Percentiles rank a stretch among this genome's conserved stretches.
phyloP scores from a whole-genome alignment of 305 asterid species.

The Lippia alba region DNA sequence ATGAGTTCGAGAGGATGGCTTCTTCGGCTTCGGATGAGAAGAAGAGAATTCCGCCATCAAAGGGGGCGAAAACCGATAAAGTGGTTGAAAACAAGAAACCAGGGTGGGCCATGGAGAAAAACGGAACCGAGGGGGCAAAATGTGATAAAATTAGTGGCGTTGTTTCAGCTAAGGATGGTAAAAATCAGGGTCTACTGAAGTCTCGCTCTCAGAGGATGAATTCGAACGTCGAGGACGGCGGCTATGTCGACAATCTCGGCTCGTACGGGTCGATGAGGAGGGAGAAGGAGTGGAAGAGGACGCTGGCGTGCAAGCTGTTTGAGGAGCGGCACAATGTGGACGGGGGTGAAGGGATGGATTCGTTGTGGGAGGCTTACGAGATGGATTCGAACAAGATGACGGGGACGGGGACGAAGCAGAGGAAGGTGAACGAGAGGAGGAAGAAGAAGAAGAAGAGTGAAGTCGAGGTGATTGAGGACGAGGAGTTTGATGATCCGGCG shows the following conservation, averaged over 20 bases:
- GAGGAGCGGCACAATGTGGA: constrained; percentile 65
- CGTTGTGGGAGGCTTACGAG: constrained; percentile 85
- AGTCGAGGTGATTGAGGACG: constrained; percentile 37
- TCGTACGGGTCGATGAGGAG: constrained; percentile 76
- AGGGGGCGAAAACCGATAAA: constrained; percentile 44
- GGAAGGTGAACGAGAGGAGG: constrained; percentile 24
- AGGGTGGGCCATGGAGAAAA: constrained; percentile 20
- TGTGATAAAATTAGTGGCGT: constrained; percentile 16
- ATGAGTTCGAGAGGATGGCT: constrained; percentile 46
- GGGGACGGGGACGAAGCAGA: constrained; percentile 17
- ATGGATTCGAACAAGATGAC: constrained; percentile 40
- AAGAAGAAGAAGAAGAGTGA: constrained; percentile 29
- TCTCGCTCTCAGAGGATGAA: constrained; percentile 37
- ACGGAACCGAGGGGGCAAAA: constrained; percentile 55
- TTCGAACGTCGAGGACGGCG: constrained; percentile 15
- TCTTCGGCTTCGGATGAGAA: constrained; percentile 44
- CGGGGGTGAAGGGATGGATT: constrained; percentile 87
- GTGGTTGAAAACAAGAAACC: constrained; percentile 38
- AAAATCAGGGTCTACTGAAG: constrained; percentile 9
- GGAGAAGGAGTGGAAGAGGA: constrained; percentile 85
- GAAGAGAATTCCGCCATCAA: constrained; percentile 43
- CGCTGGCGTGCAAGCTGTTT: constrained; percentile 78
- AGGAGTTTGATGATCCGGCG: constrained; percentile 38
- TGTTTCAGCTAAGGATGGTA: constrained; percentile 1
- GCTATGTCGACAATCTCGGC: constrained; percentile 31